Evolutionary conservation across 2,329 filamentous ascomycete species (phyloP), one percentile per base, ranked within the genome.

Genomic region (Fusarium buharicum): DNA sequence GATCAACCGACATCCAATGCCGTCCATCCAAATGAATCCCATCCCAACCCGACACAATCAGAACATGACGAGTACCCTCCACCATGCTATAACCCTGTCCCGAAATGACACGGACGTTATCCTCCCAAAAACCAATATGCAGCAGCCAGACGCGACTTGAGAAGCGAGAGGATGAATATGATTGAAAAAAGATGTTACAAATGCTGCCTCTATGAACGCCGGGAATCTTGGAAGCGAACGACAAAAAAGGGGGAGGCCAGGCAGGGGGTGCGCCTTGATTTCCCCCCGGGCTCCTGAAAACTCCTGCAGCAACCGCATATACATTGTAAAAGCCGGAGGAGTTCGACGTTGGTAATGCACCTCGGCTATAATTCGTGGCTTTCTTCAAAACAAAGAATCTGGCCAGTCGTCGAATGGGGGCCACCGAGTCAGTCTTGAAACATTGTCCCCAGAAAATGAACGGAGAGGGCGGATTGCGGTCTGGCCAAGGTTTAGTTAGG

Each of bases 191-290:
- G 30, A 59, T 50, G 54, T 52, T 52, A 53, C 50, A 50, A 59
- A 66, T 66, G 63, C 59, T 64, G 59, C 62, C 63, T 66, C 59
- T 66, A 63, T 60, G 50, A 65, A 66, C 63, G 62, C 63, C 63
- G 59, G 62, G 59, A 64, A 66, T 60, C 24, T 66, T 66, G 47
- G 37, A 64, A 66, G 36, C 62, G 63, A 66, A 66, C 44, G 63
- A 66, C 55, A 63, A 48, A 60, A 51, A 55, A 43, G 9, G 33
- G 36, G 20, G 40, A 50, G 36, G 49, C 28, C 48, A 17, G 52
- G 40, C 31, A 18, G 41, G 40, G 41, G 38, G 20, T 34, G 20
- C 30, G 37, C 37, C 24, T 51, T 50, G 30, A 16, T 38, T 40
- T 37, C 24, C 44, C 39, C 39, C 43, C 16, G 4, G 27, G 13